These are phyloP conservation scores for Paraphaeosphaeria sporulosa DNA, from an alignment of 2,329 filamentous ascomycete genomes.

Conservation along the genomic window DNA sequence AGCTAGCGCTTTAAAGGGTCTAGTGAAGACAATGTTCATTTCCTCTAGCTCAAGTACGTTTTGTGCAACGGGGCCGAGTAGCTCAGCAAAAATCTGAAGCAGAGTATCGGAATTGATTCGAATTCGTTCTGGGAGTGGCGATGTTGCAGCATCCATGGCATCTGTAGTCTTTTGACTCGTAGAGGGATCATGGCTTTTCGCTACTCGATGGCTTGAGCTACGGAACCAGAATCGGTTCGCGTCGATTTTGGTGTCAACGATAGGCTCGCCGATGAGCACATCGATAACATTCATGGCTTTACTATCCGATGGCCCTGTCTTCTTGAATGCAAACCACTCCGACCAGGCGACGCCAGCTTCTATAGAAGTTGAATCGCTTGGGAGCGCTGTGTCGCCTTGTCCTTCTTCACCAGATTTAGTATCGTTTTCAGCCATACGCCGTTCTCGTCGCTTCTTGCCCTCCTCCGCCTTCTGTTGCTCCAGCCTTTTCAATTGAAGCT, in stretches of 20 bases:
- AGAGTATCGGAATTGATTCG: slow-evolving; percentile 12
- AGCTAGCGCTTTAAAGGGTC: too few relatives aligned
- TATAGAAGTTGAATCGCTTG: too few relatives aligned
- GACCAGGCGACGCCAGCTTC: neutral
- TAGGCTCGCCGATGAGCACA: slow-evolving; percentile 15
- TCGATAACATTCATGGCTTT: slow-evolving; percentile 4
- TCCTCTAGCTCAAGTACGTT: neutral
- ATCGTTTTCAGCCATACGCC: slow-evolving; percentile 9
- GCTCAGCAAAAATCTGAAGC: slow-evolving; percentile 5
- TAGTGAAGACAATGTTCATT: slow-evolving; percentile 2
- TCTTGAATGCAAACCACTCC: slow-evolving; percentile 11
- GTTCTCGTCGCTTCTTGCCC: slow-evolving; percentile 6
- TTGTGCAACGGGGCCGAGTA: neutral
- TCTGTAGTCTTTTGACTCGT: neutral
- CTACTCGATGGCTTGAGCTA: neutral
- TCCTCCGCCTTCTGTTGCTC: neutral
- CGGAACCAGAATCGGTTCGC: slow-evolving; percentile 10
- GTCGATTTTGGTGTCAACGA: neutral
- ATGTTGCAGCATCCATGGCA: neutral
- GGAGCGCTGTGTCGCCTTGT: neutral
- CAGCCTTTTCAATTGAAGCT: slow-evolving; percentile 1
- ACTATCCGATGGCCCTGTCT: neutral
- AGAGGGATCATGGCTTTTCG: neutral
- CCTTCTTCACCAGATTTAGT: neutral
- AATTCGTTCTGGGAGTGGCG: slow-evolving; percentile 14